Evolutionary conservation across 2,329 filamentous ascomycete genomes (phyloP), one percentile per base, ranked within the genome.

Genomic region (Beauveria varroae): DNA sequence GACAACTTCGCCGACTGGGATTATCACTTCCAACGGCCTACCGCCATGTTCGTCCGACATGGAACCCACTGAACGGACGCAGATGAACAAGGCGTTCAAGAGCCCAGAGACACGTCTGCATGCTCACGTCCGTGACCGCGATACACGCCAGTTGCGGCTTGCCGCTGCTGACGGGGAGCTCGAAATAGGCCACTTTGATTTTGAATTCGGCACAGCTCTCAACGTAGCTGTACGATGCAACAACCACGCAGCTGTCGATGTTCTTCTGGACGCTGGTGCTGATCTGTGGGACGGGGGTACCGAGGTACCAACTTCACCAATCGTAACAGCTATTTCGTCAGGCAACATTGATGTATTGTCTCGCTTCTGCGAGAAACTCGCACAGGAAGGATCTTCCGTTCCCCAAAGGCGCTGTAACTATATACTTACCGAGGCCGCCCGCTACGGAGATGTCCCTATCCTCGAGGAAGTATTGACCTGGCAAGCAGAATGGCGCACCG

Each of bases 211-310:
- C 22, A 55, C 52, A 9, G 52, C 52, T 44, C 52, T 55, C 24
- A 55, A 55, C 40, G 52, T 55, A 55, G 52, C 52, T 55, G 40
- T 55, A 55, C 52, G 52, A 55, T 55, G 52, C 40, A 44, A 55
- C 52, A 55, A 44, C 53, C 24, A 56, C 34, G 53, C 41, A 44
- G 53, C 53, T 20, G 41, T 56, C 53, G 54, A 57, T 57, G 20
- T 57, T 22, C 41, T 57, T 47, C 37, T 57, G n/a, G 54, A 57
- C n/a, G 43, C 54, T 49, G 44, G 54, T 57, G 54, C 54, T 57
- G 26, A 47, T 24, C n/a, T 40, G 28, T 57, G 44, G 54, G 26
- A 37, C 10, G 44, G 43, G 28, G 28, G 5, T 37, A 40, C 44
- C 10, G 43, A 57, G 10, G 26, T 43, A 18, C 28, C 26, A 49